Percentiles rank a stretch among this genome's conserved stretches.
Conservation (phyloP, 2,329 filamentous ascomycete species). For the Helotiales sp. region DNA sequence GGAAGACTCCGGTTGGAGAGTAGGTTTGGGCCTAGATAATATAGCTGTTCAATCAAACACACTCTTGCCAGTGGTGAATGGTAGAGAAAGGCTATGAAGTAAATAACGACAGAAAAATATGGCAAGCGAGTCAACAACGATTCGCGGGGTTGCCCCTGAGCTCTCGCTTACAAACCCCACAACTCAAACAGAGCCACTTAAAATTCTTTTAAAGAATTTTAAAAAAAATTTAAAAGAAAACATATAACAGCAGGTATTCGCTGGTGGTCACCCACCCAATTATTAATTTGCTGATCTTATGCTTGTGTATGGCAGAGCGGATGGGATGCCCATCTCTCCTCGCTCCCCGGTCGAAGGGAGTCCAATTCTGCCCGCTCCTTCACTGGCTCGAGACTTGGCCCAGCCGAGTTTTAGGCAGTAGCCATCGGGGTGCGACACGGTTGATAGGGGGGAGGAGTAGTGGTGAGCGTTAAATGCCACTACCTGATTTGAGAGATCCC, state of each 20-base stretch:
- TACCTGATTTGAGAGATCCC: no score
- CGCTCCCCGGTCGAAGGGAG: background rate
- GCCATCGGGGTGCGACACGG: no score
- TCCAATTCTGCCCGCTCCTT: no score
- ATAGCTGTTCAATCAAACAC: no score
- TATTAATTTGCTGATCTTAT: background rate
- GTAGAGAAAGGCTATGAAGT: no score
- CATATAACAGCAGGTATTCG: background rate
- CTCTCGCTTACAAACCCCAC: background rate
- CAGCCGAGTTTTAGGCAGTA: no score
- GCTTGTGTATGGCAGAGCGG: background rate
- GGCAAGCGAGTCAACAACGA: background rate
- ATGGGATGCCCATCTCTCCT: background rate
- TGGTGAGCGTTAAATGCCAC: no score
- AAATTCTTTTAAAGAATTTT: background rate
- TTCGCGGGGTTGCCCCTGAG: background rate
- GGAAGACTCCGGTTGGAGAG: no score
- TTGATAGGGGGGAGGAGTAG: no score
- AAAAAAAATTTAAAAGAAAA: background rate
- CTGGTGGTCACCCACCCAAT: background rate
- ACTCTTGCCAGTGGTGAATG: no score
- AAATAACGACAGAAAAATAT: background rate
- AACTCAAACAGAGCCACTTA: background rate
- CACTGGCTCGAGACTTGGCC: no score
- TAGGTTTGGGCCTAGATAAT: no score